phyloP scores from a whole-genome alignment of 805 yeast species.

The Hanseniaspora vineae region DNA sequence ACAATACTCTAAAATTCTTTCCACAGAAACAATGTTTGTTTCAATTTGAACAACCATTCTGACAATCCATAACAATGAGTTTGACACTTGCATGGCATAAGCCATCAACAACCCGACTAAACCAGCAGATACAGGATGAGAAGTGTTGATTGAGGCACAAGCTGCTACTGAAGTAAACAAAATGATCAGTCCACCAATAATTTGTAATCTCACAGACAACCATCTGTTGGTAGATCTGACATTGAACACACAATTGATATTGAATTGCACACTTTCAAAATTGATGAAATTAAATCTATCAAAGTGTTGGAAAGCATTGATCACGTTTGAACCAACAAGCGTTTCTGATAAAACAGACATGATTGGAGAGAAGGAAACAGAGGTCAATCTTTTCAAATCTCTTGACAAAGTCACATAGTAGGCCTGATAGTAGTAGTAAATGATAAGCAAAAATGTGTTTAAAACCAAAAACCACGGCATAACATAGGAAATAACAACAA shows the following conservation, averaged over 20 bases:
- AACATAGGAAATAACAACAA: constrained; percentile 37
- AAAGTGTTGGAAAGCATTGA: constrained; percentile 62
- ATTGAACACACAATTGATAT: constrained; percentile 35
- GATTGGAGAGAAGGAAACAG: constrained; percentile 61
- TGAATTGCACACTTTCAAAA: constrained; percentile 35
- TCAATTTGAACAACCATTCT: constrained; percentile 53
- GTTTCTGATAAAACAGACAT: constrained; percentile 77
- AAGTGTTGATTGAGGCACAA: constrained; percentile 21
- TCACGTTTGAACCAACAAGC: constrained; percentile 62
- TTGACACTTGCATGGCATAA: constrained; percentile 46
- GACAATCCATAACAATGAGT: constrained; percentile 41
- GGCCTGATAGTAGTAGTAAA: constrained; percentile 59
- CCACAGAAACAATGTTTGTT: constrained; percentile 51
- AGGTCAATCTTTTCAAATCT: constrained; percentile 63
- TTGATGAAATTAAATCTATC: constrained; percentile 49
- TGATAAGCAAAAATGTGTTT: constrained; percentile 30
- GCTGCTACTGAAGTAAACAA: constrained; percentile 37
- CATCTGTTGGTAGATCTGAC: constrained; percentile 49
- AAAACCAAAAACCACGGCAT: constrained; percentile 43
- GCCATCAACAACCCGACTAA: constrained; percentile 54
- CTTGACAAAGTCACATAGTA: constrained; percentile 60
- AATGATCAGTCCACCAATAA: constrained; percentile 45
- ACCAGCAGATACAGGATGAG: constrained; percentile 39
- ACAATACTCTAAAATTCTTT: constrained; percentile 51
- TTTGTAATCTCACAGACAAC: constrained; percentile 48